Conservation (phyloP, 768 basidiomycete species). For the Mycena vulgaris region DNA sequence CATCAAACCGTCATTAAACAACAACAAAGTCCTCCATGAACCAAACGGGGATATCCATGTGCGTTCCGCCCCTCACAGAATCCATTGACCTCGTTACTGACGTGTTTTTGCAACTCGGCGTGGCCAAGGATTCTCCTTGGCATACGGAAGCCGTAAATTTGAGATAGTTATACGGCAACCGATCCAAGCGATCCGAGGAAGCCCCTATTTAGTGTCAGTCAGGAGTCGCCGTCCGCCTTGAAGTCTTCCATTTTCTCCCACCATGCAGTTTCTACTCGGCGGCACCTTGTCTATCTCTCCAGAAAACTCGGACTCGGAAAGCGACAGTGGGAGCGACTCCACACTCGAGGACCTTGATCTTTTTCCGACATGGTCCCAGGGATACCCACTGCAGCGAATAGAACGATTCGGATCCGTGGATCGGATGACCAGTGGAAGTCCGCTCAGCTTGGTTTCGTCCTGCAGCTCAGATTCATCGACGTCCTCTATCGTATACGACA, state of each 20-base stretch:
- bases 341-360: constrained; percentile 36
- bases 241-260: background rate
- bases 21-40: no score
- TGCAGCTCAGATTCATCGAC: constrained; percentile 47
- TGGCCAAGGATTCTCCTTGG: no score
- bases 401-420: background rate
- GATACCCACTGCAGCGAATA: constrained; percentile 34
- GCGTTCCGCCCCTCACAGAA: no score
- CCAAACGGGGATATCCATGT: no score
- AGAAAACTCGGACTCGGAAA: constrained; percentile 24
- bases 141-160: no score
- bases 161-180: background rate
- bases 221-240: background rate
- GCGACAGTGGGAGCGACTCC: constrained; percentile 33
- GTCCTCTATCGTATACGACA: constrained; percentile 50
- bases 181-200: background rate
- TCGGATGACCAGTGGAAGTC: background rate
- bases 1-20: no score
- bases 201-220: constrained; percentile 22
- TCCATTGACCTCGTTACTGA: no score
- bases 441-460: constrained; percentile 3
- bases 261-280: constrained; percentile 27
- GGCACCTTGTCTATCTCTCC: constrained; percentile 28
- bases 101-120: no score
- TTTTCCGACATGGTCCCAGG: constrained; percentile 21